Base-by-base conservation (phyloP, 140 eudicot genomes). In the Erigeron philadelphicus region DNA sequence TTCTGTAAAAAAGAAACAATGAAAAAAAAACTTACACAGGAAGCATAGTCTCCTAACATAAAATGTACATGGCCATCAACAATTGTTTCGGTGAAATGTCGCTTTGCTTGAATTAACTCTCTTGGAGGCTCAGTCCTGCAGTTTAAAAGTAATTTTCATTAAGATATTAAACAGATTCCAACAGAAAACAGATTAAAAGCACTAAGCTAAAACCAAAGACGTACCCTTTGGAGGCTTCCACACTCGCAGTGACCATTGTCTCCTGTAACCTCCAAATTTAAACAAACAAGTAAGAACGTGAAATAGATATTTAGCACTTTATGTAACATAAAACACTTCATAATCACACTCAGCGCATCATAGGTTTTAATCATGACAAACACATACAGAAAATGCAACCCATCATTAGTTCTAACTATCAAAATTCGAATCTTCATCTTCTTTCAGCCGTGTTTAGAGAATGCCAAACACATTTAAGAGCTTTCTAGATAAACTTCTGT, bases 41-140 rank as follows among this genome's bases (percentile, higher is more conserved):
- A 57, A 16, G 67, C 86, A 31, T 81, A 75, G 64, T 84, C 89
- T 10, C 75, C 84, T 0, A 84, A 68, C 59, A 71, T 66, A 16
- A 77, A 84, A 8, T 1, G 7, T 0, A 60, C 47, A 56, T 25
- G 54, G 11, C 82, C 84, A 72, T 84, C 89, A 40, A 84, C 70
- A 21, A 63, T 62, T 11, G 89, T 86, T 63, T 61, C 66, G 1
- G 53, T 55, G 46, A 13, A 84, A 60, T 84, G 88, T 6, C 66
- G 48, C 23, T 35, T 78, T 18, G 88, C 85, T 74, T 84, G 83
- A 8, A 64, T 74, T 5, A 31, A 48, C 64, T 69, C 75, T 0
- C 61, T 76, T 4, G 58, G 49, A 55, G 68, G 75, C 15, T 56
- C 80, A 3, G 25, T 46, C 48, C 86, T 78, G 17, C n/a, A 1